phyloP scores from a whole-genome alignment of 2,329 filamentous ascomycete species.

The Pseudogymnoascus sp. region DNA sequence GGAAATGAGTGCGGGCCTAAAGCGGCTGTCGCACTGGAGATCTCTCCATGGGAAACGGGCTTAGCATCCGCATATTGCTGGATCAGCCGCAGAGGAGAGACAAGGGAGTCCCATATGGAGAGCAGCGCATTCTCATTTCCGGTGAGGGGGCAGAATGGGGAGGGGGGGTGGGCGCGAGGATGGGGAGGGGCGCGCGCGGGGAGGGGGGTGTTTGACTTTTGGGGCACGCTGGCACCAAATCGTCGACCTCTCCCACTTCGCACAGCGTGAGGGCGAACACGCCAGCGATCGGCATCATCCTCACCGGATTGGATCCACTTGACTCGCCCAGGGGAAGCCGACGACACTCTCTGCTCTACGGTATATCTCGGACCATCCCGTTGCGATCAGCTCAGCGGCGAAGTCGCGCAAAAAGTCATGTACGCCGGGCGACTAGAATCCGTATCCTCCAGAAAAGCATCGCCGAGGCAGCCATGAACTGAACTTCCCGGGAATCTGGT shows the following conservation, averaged over 20 bases:
- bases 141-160: background rate
- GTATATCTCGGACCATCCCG: background rate
- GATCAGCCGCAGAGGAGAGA: constrained; percentile 5
- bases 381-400: background rate
- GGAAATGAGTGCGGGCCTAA: constrained; percentile 1
- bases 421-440: background rate
- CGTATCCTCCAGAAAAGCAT: background rate
- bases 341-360: background rate
- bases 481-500: background rate
- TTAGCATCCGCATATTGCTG: constrained; percentile 7
- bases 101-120: constrained; percentile 5
- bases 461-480: background rate
- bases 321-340: background rate
- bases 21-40: constrained; percentile 5
- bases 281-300: background rate
- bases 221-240: background rate
- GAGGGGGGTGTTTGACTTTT: background rate
- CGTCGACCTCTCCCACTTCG: background rate
- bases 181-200: background rate
- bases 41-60: constrained; percentile 6
- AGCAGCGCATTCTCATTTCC: constrained; percentile 7
- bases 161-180: background rate
- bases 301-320: background rate
- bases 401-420: background rate
- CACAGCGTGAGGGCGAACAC: background rate